phyloP scores from a whole-genome alignment of 1,139 yeast genomes.

The Wickerhamiella pararugosa region DNA sequence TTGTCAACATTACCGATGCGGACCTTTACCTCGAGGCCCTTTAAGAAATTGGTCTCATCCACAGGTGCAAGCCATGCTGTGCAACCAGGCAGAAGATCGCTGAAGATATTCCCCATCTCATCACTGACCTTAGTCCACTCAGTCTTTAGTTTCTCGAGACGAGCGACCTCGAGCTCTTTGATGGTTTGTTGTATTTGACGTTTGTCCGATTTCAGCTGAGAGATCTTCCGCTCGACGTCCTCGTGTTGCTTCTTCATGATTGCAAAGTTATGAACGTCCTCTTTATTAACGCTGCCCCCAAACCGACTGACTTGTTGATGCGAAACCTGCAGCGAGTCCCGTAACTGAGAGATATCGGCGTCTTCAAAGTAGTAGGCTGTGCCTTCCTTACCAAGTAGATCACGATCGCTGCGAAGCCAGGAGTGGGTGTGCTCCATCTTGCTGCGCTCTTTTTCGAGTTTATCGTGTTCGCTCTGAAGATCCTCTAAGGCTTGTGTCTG shows the following conservation, averaged over 20 bases:
- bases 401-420: slow-evolving; percentile 4
- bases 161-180: slow-evolving; percentile 71
- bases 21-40: slow-evolving; percentile 85
- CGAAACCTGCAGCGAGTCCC: slow-evolving; percentile 7
- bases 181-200: slow-evolving; percentile 81
- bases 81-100: slow-evolving; percentile 78
- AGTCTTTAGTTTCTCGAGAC: slow-evolving; percentile 63
- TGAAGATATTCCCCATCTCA: slow-evolving; percentile 88
- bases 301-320: slow-evolving; percentile 9
- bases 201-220: slow-evolving; percentile 82
- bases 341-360: slow-evolving; percentile 4
- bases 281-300: slow-evolving; percentile 45
- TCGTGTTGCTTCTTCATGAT: slow-evolving; percentile 81
- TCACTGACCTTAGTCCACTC: slow-evolving; percentile 66
- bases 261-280: slow-evolving; percentile 89
- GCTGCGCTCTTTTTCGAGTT: background rate
- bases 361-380: slow-evolving; percentile 7
- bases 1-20: slow-evolving; percentile 91
- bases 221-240: slow-evolving; percentile 64
- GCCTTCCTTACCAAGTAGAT: slow-evolving; percentile 5
- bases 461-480: background rate
- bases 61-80: slow-evolving; percentile 80
- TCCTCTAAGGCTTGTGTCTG: background rate
- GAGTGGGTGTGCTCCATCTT: background rate
- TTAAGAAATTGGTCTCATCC: slow-evolving; percentile 66